Base-by-base conservation (phyloP, 352 stramenopile species). In the Phytophthora macrochlamydospora region DNA sequence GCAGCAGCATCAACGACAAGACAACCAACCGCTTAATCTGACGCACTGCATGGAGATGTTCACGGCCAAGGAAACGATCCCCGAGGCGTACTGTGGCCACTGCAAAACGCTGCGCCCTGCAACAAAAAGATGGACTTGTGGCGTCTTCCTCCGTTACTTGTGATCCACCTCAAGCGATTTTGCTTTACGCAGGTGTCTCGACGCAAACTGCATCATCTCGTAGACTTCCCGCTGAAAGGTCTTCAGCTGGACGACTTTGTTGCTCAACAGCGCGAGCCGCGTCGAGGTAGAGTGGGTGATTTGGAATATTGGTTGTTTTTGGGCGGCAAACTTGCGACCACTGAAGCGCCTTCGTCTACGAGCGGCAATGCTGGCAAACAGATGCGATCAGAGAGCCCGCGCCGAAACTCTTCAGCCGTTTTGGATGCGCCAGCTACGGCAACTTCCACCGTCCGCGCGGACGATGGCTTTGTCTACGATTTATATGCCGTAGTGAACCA, bases 91-190 rank as follows among this genome's bases (percentile, higher is more conserved):
- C 46, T 95, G 87, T 32, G 83, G 87, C 2, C 82, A 83, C 8
- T 95, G 87, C 79, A 79, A 98, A 80, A 82, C 98, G 73, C 81
- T 97, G 85, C 80, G 95, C 75, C 78, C 93, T 71, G 83, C 84
- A 68, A 98, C 90, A 8, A 99, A 99, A 96, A 95, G 37, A 98
- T 99, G 87, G 95, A 98, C 65, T 71, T 99, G 0, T 99, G 97
- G 97, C 87, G 97, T 28, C 73, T 99, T 43, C 98, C 98, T 35
- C 97, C 97, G 0, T 71, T 99, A 46, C 79, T 99, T 4, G 97
- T 99, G n/a, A 98, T 99, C 58, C 98, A 99, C 45, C 81, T 99
- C n/a, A 99, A 99, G 73, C 92, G 98, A 13, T 99, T 99, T 69
- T 98, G 99, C 66, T 99, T 96, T 58, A 99, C 96, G n/a, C 83